Evolutionary conservation across 305 asterid genomes (phyloP).

Genomic region (Andrographis paniculata): DNA sequence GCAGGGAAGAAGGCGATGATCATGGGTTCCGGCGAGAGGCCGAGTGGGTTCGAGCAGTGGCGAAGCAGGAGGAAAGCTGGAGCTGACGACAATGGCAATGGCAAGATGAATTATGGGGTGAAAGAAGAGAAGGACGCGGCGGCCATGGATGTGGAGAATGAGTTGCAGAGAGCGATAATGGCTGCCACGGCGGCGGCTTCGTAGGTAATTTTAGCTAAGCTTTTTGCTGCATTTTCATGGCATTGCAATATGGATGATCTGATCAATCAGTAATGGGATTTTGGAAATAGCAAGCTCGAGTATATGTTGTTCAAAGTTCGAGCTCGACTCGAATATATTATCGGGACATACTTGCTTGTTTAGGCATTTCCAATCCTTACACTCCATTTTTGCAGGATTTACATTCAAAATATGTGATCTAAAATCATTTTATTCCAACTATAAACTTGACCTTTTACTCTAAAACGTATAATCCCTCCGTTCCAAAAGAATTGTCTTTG

Average conservation of each 20-base stretch:
- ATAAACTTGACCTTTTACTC: too few species aligned
- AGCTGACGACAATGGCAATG: conserved; percentile 26
- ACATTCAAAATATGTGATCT: too few species aligned
- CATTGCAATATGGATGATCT: neutral
- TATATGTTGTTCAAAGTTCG: too few species aligned
- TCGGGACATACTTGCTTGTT: too few species aligned
- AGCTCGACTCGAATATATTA: too few species aligned
- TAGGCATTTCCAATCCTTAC: too few species aligned
- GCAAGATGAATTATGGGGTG: conserved; percentile 19
- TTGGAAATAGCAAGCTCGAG: too few species aligned
- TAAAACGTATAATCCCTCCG: too few species aligned
- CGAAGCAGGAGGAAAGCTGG: conserved; percentile 37
- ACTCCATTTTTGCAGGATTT: too few species aligned
- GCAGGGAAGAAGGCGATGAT: conserved; percentile 21
- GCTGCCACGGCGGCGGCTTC: conserved; percentile 66
- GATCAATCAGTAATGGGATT: too few species aligned
- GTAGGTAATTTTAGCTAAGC: conserved; percentile 17
- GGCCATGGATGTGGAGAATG: conserved; percentile 61
- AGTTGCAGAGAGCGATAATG: conserved; percentile 77
- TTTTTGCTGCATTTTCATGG: conserved; percentile 13
- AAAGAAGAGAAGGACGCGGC: conserved; percentile 38
- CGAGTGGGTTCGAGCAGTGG: conserved; percentile 53
- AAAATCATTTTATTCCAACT: too few species aligned
- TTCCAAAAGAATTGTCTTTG: too few species aligned
- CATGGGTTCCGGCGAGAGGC: conserved; percentile 12